Evolutionary conservation across 148 eudicot species (phyloP).

Genomic region (Suaeda aralocaspica): DNA sequence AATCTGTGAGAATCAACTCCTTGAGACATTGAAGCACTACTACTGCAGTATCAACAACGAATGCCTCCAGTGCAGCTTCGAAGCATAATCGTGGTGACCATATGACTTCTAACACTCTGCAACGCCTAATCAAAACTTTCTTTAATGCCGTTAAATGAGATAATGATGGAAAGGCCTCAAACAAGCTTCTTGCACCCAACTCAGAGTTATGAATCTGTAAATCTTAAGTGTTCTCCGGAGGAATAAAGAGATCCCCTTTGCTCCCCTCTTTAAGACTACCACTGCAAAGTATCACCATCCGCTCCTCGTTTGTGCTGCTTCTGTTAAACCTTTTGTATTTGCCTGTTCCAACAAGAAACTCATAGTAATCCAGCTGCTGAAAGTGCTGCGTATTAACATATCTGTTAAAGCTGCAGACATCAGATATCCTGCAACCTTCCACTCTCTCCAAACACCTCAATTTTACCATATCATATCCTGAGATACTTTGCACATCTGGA

Average conservation of each 20-base stretch:
- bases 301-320: neutral
- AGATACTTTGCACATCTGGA: conserved; percentile 21
- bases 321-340: conserved; percentile 20
- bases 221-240: conserved; percentile 11
- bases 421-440: conserved; percentile 27
- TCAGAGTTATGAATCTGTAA: conserved; percentile 27
- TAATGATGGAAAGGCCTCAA: conserved; percentile 21
- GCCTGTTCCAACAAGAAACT: conserved; percentile 21
- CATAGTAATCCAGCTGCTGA: conserved; percentile 19
- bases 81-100: conserved; percentile 15
- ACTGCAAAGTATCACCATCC: conserved; percentile 20
- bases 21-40: conserved; percentile 6
- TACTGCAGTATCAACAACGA: no score
- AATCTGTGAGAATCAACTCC: conserved; percentile 25
- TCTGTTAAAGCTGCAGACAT: conserved; percentile 22
- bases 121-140: conserved; percentile 23
- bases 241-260: conserved; percentile 8
- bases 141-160: neutral
- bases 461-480: conserved; percentile 16
- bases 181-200: conserved; percentile 16
- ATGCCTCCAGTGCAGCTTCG: conserved; percentile 6
- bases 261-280: conserved; percentile 1
- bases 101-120: conserved; percentile 21
- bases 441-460: conserved; percentile 20
- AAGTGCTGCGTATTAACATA: conserved; percentile 23